phyloP scores from a whole-genome alignment of 2,329 filamentous ascomycete genomes.

The Penicillium paneum region DNA sequence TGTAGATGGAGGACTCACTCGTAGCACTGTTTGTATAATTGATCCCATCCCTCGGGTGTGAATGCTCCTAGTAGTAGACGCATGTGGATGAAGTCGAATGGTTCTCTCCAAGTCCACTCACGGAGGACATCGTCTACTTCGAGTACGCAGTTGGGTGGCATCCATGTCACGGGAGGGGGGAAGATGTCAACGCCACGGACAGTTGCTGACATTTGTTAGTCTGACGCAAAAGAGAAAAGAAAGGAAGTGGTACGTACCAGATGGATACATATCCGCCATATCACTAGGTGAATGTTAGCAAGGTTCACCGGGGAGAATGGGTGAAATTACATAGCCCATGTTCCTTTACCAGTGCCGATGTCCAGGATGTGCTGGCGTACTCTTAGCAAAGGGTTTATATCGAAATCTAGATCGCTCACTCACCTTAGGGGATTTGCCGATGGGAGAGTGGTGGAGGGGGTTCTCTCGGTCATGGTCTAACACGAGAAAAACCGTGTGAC shows the following conservation, averaged over 20 bases:
- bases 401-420: neutral
- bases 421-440: slow-evolving; percentile 14
- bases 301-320: neutral
- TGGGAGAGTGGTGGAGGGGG: slow-evolving; percentile 16
- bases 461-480: slow-evolving; percentile 15
- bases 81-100: slow-evolving; percentile 26
- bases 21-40: slow-evolving; percentile 9
- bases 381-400: neutral
- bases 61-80: slow-evolving; percentile 18
- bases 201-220: slow-evolving; percentile 9
- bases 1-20: slow-evolving; percentile 2
- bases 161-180: slow-evolving; percentile 19
- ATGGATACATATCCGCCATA: slow-evolving; percentile 6
- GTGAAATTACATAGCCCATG: slow-evolving; percentile 15
- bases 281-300: slow-evolving; percentile 3
- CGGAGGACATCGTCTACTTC: slow-evolving; percentile 26
- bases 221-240: neutral
- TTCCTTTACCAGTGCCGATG: slow-evolving; percentile 19
- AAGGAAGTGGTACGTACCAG: neutral
- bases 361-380: slow-evolving; percentile 14
- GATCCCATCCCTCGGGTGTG: neutral
- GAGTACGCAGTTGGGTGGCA: slow-evolving; percentile 27
- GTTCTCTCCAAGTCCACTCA: slow-evolving; percentile 21
- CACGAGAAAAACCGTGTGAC: slow-evolving; percentile 17
- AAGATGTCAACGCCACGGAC: slow-evolving; percentile 26